Base-by-base conservation (phyloP, 306 rosid genomes). In the Echinosophora koreensis region DNA sequence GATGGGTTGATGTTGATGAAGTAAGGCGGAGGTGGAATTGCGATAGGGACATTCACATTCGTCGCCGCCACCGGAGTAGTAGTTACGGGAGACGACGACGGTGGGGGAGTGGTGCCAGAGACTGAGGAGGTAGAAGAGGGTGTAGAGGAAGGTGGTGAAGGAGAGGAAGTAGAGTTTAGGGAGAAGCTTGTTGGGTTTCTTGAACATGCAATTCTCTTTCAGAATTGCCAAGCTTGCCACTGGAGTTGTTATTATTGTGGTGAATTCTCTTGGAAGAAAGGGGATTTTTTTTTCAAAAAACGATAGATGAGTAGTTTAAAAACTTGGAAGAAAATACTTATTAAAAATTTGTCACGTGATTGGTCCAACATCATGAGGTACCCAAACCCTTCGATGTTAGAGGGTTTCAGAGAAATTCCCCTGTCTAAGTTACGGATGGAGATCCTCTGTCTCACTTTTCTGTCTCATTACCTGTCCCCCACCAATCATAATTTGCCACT, bases 41-140 rank as follows among this genome's bases (percentile, higher is more conserved):
- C 14, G 66, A 6, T 5, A 41, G 3, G 56, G 13, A 56, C 81
- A 86, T 0, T 55, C 17, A 8, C 3, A 1, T 32, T 4, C 2
- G 80, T 17, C 5, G 27, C 2, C 2, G 78, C 13, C 4, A 38
- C 17, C 16, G 63, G 27, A 4, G 77, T 0, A 22, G 71, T 14
- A 4, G 14, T 11, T 0, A 44, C 4, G 30, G 62, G 3, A 17
- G 68, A 54, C 5, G 57, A 75, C 0, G 55, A 66, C 4, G 55
- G 76, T 5, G 56, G 85, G 16, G n/a, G 95, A 72, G 62, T 89
- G 85, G 3, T 83, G 90, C 91, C 90, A 92, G 55, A 88, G 77
- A 64, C 91, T 93, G 44, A 88, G 38, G 69, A 92, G 78, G 90
- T 90, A 95, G 80, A 69, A 92, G 70, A 79, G 10, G 1, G 90